These are phyloP conservation scores for Arabidopsis arenosa DNA, from an alignment of 345 rosid genomes.

Conservation along the genomic window DNA sequence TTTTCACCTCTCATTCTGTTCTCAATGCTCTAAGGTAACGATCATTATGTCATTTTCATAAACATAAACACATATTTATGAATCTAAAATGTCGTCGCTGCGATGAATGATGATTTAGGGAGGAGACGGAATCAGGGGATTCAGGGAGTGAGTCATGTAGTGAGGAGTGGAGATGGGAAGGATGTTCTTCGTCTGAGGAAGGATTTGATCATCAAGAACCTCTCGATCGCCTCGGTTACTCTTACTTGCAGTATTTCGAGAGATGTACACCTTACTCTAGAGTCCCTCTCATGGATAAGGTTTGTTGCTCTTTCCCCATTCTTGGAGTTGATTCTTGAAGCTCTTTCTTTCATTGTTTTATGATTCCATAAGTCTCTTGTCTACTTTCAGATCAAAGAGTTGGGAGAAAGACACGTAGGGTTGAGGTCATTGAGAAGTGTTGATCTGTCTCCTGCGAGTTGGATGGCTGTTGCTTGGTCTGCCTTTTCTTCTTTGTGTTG, in stretches of 20 bases:
- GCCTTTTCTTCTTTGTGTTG: conserved; percentile 7
- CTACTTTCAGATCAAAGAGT: conserved; percentile 66
- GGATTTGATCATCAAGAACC: conserved; percentile 78
- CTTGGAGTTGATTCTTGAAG: neutral
- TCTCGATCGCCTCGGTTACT: conserved; percentile 73
- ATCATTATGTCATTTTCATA: neutral
- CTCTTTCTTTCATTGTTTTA: neutral
- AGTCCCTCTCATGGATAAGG: conserved; percentile 99
- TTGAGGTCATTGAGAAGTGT: conserved; percentile 86
- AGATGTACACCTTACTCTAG: conserved; percentile 84
- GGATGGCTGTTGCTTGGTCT: conserved; percentile 99
- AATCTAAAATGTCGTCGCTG: conserved; percentile 34
- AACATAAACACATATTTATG: neutral
- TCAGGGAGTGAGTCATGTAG: conserved; percentile 81
- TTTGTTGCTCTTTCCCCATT: conserved; percentile 36
- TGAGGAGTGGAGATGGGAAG: conserved; percentile 85
- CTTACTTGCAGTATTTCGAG: conserved; percentile 82
- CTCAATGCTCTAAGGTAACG: conserved; percentile 63
- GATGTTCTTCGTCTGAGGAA: conserved; percentile 81
- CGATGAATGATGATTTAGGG: conserved; percentile 31
- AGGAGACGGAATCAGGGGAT: conserved; percentile 74
- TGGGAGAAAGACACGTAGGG: conserved; percentile 69
- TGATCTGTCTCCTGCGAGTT: conserved; percentile 98
- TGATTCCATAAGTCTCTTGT: neutral
- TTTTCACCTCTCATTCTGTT: conserved; percentile 74